Evolutionary conservation across 1,284 basidiomycete genomes (phyloP).

Genomic region (Ustilago cynodontis): DNA sequence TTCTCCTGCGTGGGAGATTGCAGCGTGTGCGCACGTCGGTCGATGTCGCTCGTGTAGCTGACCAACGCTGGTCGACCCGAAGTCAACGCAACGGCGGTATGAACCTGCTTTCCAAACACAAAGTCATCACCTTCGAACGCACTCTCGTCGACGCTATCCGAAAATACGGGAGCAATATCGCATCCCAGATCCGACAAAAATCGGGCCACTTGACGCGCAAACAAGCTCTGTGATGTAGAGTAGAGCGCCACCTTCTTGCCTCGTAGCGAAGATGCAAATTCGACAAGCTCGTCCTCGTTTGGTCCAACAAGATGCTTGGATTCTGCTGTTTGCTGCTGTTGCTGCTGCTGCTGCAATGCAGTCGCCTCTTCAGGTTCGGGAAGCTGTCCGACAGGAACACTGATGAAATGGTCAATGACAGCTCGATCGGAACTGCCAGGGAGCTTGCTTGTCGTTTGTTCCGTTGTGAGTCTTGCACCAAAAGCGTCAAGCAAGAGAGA

Average conservation of each 20-base stretch:
- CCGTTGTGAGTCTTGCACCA: conserved; percentile 29
- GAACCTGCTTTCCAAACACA: conserved; percentile 29
- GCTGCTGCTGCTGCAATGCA: background rate
- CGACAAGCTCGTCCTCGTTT: conserved; percentile 32
- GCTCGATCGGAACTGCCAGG: conserved; percentile 14
- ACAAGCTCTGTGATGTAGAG: conserved; percentile 34
- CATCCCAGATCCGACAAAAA: conserved; percentile 40
- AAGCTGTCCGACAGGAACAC: conserved; percentile 32
- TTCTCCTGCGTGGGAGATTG: conserved; percentile 3
- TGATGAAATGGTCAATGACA: conserved; percentile 35
- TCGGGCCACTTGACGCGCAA: conserved; percentile 33
- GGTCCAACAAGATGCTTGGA: conserved; percentile 23
- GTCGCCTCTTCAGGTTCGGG: conserved; percentile 7
- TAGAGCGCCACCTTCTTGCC: conserved; percentile 55
- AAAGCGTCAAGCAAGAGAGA: conserved; percentile 37
- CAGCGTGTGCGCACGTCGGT: conserved; percentile 18
- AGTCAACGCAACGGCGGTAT: conserved; percentile 55
- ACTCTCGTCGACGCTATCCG: conserved; percentile 30
- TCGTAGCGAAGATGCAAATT: conserved; percentile 21
- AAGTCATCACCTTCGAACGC: conserved; percentile 14
- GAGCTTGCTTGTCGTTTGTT: conserved; percentile 15
- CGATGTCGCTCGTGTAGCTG: conserved; percentile 54
- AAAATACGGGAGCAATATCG: conserved; percentile 40
- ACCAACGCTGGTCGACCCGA: conserved; percentile 49
- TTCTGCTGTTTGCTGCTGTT: background rate